Evolutionary conservation across 768 basidiomycete genomes (phyloP).

Genomic region (Kwoniella pini): DNA sequence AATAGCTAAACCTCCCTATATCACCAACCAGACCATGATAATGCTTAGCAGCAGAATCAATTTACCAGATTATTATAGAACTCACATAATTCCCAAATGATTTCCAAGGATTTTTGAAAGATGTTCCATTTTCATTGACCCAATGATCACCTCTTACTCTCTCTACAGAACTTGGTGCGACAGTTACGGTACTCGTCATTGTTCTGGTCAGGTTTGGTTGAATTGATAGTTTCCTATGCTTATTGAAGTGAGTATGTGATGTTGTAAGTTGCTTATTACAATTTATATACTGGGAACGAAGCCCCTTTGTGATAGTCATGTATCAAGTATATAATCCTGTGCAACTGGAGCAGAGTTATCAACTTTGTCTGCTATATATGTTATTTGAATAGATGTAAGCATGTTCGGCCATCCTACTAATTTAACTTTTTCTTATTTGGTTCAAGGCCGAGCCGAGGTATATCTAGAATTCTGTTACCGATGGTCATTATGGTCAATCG

Average conservation of each 20-base stretch:
- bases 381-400: no score
- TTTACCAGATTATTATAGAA: not conserved
- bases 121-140: slow-evolving; percentile 37
- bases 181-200: slow-evolving; percentile 6
- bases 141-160: slow-evolving; percentile 35
- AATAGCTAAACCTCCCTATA: not conserved
- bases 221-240: not conserved
- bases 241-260: not conserved
- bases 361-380: no score
- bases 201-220: slow-evolving; percentile 6
- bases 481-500: no score
- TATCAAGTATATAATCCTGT: no score
- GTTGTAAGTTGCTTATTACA: not conserved
- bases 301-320: slow-evolving; percentile 7
- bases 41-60: not conserved
- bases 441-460: no score
- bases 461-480: no score
- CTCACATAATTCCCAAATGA: slow-evolving; percentile 33
- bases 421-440: no score
- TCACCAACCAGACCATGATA: not conserved
- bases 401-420: no score
- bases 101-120: slow-evolving; percentile 48
- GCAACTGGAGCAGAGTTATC: no score
- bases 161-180: slow-evolving; percentile 1
- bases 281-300: not conserved